Evolutionary conservation across 2,329 filamentous ascomycete species (phyloP).

Genomic region (Penicillium sp.): DNA sequence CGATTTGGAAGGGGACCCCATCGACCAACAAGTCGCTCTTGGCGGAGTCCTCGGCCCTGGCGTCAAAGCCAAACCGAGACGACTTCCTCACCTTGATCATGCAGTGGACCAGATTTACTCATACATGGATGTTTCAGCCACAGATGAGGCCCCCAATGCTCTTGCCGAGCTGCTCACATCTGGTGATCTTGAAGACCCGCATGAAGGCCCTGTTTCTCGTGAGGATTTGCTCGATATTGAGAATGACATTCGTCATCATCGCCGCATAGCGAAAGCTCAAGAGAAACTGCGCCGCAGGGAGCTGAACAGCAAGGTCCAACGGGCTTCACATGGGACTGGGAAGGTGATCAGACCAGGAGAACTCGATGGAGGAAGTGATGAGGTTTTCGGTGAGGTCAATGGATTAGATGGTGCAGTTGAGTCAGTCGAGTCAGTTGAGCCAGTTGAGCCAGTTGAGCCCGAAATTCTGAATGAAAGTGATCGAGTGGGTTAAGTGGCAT

Average conservation of each 20-base stretch:
- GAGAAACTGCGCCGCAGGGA: not conserved
- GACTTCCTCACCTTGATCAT: not conserved
- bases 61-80: not conserved
- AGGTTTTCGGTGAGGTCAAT: not conserved
- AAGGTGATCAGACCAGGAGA: not conserved
- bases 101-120: not conserved
- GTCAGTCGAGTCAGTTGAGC: not conserved
- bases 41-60: not conserved
- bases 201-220: conserved; percentile 4
- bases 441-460: not conserved
- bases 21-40: not conserved
- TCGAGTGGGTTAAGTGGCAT: not conserved
- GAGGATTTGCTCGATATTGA: conserved; percentile 10
- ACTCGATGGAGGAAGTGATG: not conserved
- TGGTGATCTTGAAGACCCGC: not conserved
- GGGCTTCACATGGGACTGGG: not conserved
- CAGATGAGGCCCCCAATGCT: not conserved
- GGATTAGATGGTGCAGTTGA: not conserved
- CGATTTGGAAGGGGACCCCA: not conserved
- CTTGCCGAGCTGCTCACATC: not conserved
- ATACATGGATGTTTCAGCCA: not conserved
- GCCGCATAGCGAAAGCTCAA: not conserved
- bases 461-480: not conserved
- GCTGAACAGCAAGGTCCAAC: not conserved
- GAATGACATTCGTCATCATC: conserved; percentile 1